Evolutionary conservation across 1,139 yeast species (phyloP).

Genomic region (Yamadazyma dendronema): DNA sequence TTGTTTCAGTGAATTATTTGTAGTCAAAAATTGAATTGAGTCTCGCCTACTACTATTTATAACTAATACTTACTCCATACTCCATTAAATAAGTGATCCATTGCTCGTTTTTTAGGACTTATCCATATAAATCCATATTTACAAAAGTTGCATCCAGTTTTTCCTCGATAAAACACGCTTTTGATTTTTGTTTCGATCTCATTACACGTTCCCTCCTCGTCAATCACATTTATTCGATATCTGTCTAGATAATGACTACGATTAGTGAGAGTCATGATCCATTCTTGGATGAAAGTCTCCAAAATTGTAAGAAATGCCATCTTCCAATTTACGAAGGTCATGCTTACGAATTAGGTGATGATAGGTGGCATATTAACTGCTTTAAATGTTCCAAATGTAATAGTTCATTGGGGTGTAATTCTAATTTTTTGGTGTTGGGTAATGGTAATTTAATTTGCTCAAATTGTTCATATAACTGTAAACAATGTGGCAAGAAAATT

Average conservation of each 20-base stretch:
- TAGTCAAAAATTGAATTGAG: background rate
- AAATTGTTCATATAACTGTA: conserved; percentile 86
- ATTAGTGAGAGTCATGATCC: conserved; percentile 12
- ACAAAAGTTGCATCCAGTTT: background rate
- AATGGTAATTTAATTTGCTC: conserved; percentile 90
- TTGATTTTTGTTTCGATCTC: background rate
- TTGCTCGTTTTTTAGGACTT: background rate
- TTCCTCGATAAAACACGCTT: background rate
- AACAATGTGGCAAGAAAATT: conserved; percentile 83
- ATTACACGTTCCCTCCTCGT: background rate
- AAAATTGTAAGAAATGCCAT: conserved; percentile 43
- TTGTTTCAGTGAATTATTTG: conserved; percentile 7
- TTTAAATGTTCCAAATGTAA: conserved; percentile 86
- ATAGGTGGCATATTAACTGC: conserved; percentile 94
- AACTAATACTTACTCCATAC: background rate
- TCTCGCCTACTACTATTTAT: conserved; percentile 2
- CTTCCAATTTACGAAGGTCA: conserved; percentile 66
- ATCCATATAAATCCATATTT: background rate
- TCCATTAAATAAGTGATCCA: background rate
- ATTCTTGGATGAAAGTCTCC: conserved; percentile 19
- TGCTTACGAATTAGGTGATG: conserved; percentile 83
- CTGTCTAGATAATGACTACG: conserved; percentile 6
- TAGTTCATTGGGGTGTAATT: conserved; percentile 75
- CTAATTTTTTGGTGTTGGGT: conserved; percentile 86
- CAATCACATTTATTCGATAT: background rate